Percentiles rank a stretch among this genome's conserved stretches.
These are phyloP conservation scores for Aspergillus proliferans DNA, from an alignment of 2,329 filamentous ascomycete species.

Conservation along the genomic window DNA sequence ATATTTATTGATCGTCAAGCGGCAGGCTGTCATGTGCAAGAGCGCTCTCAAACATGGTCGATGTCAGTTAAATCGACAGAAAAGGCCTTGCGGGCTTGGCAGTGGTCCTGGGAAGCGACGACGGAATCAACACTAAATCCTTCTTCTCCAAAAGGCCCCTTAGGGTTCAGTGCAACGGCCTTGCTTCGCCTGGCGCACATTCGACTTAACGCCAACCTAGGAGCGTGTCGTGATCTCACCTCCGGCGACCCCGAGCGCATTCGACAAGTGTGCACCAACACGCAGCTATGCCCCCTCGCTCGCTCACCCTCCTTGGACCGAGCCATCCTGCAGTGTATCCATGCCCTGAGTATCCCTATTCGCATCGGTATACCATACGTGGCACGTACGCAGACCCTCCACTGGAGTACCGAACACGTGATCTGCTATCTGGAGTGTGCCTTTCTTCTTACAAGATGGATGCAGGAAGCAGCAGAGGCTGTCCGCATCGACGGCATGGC, in stretches of 20 bases:
- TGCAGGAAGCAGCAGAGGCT: neutral
- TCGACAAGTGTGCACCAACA: neutral
- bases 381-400: neutral
- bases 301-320: conserved; percentile 9
- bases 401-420: neutral
- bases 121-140: conserved; percentile 15
- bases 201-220: conserved; percentile 11
- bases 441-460: neutral
- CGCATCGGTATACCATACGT: neutral
- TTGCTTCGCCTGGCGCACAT: conserved; percentile 18
- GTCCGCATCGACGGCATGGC: neutral
- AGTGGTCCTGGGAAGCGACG: conserved; percentile 15
- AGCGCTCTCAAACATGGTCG: neutral
- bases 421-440: neutral
- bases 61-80: neutral
- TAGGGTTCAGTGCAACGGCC: conserved; percentile 16
- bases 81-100: conserved; percentile 12
- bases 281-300: neutral
- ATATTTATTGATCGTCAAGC: conserved; percentile 57
- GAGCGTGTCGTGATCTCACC: conserved; percentile 7
- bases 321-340: conserved; percentile 17
- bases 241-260: conserved; percentile 6
- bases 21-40: neutral
- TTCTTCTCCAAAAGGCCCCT: conserved; percentile 13
- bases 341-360: conserved; percentile 17